Evolutionary conservation across 257 asterid genomes (phyloP).

Genomic region (Fraxinus pennsylvanica): DNA sequence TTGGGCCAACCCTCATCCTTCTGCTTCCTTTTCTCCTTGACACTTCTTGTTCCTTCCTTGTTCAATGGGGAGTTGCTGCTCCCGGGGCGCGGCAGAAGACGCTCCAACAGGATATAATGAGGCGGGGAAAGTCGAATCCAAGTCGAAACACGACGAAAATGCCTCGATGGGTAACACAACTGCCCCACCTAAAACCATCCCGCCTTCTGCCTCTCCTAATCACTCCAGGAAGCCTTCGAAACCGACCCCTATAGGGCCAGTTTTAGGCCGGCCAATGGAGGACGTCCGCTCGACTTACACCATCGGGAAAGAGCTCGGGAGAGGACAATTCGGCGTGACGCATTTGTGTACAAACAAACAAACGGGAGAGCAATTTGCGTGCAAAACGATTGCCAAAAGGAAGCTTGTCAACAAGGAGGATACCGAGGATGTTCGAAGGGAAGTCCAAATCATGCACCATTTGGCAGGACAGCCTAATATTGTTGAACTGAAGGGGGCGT

Average conservation of each 20-base stretch:
- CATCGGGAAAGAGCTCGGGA: conserved; percentile 87
- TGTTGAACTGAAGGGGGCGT: conserved; percentile 82
- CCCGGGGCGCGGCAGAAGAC: conserved; percentile 43
- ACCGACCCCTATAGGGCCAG: conserved; percentile 57
- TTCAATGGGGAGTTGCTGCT: conserved; percentile 72
- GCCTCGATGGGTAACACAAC: not conserved
- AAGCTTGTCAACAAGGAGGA: conserved; percentile 82
- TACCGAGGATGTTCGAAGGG: conserved; percentile 79
- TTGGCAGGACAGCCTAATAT: conserved; percentile 75
- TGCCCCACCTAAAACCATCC: conserved; percentile 27
- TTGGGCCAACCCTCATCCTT: conserved; percentile 19
- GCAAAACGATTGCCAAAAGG: conserved; percentile 88
- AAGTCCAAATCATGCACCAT: conserved; percentile 95
- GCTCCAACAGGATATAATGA: conserved; percentile 17
- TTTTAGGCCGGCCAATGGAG: conserved; percentile 82
- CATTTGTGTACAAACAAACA: conserved; percentile 77
- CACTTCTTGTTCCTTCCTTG: conserved; percentile 14
- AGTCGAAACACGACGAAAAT: not conserved
- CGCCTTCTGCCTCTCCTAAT: conserved; percentile 35
- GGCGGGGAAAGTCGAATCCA: conserved; percentile 20
- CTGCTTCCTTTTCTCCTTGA: conserved; percentile 2
- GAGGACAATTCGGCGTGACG: conserved; percentile 93
- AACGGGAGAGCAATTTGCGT: conserved; percentile 76
- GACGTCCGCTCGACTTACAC: conserved; percentile 58
- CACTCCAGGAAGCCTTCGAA: conserved; percentile 43